Conservation (phyloP, 495 filamentous ascomycete genomes). For the Daldinia vernicosa region DNA sequence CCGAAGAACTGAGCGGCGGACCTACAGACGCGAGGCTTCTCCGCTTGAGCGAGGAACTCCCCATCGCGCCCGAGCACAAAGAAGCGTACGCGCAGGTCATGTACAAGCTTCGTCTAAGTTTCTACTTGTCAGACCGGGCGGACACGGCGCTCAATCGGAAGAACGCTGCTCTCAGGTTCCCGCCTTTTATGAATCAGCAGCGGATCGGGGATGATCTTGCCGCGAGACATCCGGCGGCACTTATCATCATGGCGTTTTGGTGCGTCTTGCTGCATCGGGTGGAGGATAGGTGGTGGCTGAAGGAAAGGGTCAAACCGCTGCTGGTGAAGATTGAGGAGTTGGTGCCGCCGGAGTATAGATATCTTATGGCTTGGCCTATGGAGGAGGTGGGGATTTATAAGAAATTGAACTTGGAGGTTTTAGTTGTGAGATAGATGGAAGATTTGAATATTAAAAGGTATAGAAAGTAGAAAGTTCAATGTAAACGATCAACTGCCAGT, state of each 20-base stretch:
- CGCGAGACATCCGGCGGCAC: conserved; percentile 23
- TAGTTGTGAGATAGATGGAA: not conserved
- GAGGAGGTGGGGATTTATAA: not conserved
- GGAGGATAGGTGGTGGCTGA: conserved; percentile 38
- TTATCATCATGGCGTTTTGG: conserved; percentile 42
- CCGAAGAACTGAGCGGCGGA: conserved; percentile 10
- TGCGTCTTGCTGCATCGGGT: conserved; percentile 40
- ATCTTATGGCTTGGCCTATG: conserved; percentile 18
- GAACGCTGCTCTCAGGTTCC: conserved; percentile 35
- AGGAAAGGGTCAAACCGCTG: conserved; percentile 20
- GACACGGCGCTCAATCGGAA: conserved; percentile 31
- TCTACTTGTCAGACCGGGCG: conserved; percentile 28
- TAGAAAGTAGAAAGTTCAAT: not conserved
- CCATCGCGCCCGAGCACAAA: conserved; percentile 2
- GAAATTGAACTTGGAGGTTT: not conserved
- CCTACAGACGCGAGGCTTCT: conserved; percentile 25
- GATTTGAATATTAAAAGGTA: not conserved
- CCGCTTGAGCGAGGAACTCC: conserved; percentile 2
- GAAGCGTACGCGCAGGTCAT: conserved; percentile 16
- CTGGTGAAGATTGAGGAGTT: conserved; percentile 33
- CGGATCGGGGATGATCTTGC: conserved; percentile 22
- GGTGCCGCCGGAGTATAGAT: conserved; percentile 18
- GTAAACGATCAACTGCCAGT: not conserved
- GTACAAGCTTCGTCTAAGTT: conserved; percentile 26
- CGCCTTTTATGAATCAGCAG: conserved; percentile 10